Conservation (phyloP, 2,329 filamentous ascomycete species). For the Chrysoporthe puriensis region DNA sequence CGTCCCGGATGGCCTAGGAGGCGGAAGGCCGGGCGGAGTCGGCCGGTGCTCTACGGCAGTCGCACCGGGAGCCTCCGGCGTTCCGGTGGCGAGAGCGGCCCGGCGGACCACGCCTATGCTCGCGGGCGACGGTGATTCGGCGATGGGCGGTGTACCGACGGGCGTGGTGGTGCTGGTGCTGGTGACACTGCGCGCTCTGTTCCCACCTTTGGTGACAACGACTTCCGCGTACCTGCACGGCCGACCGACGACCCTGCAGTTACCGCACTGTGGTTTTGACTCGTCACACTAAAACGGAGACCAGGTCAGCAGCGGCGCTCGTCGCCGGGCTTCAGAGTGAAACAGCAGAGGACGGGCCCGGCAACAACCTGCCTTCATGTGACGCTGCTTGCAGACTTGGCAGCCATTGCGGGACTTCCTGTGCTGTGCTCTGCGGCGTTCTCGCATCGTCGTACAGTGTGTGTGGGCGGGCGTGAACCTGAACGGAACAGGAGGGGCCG, state of each 20-base stretch:
- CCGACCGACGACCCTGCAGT: background rate
- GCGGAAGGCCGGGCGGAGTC: background rate
- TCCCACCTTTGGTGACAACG: background rate
- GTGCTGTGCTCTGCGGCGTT: constrained; percentile 29
- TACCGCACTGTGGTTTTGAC: background rate
- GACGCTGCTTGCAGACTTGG: constrained; percentile 38
- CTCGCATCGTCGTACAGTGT: background rate
- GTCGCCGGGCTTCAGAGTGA: background rate
- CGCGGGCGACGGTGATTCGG: background rate
- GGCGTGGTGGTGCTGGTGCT: background rate
- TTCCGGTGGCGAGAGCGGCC: background rate
- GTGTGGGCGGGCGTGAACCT: background rate
- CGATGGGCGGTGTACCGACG: background rate
- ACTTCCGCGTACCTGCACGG: background rate
- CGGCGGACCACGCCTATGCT: background rate
- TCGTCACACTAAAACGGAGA: background rate
- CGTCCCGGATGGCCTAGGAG: background rate
- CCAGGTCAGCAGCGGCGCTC: background rate
- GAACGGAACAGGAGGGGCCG: background rate
- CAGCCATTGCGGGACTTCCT: constrained; percentile 40
- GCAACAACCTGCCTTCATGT: constrained; percentile 34
- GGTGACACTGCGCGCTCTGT: too few relatives aligned
- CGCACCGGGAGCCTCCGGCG: background rate
- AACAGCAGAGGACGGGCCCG: background rate
- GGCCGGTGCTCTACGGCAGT: background rate